A percentile compares a stretch with the other conserved stretches of the same genome.
Conservation (phyloP, 768 basidiomycete genomes). For the Mycena albidolilacea region DNA sequence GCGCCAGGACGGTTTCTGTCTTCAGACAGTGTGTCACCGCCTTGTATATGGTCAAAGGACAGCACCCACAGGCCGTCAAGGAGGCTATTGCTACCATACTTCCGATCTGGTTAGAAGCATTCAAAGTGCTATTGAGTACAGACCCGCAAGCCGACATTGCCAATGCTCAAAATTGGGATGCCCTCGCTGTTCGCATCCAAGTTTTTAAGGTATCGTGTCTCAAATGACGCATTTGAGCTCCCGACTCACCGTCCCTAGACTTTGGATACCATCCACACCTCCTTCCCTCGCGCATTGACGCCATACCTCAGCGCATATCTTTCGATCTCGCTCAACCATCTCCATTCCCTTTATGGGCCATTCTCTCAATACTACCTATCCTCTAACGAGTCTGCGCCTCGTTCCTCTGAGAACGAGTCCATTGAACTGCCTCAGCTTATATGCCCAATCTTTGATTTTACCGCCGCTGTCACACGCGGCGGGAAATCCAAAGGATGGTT, state of each 20-base stretch:
- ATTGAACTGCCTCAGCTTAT: conserved; percentile 85
- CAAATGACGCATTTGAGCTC: conserved; percentile 26
- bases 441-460: conserved; percentile 86
- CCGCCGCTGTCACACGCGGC: conserved; percentile 75
- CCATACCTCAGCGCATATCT: conserved; percentile 76
- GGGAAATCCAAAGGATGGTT: conserved; percentile 80
- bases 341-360: conserved; percentile 69
- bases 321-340: conserved; percentile 69
- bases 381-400: conserved; percentile 68
- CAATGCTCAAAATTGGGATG: conserved; percentile 81
- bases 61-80: conserved; percentile 89
- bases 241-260: conserved; percentile 62
- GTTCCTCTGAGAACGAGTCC: conserved; percentile 80
- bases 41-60: conserved; percentile 95
- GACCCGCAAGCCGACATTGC: conserved; percentile 76
- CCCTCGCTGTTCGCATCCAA: conserved; percentile 83
- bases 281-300: conserved; percentile 83
- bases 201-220: conserved; percentile 77
- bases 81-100: conserved; percentile 86
- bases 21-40: conserved; percentile 93
- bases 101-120: conserved; percentile 93
- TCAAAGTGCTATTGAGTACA: conserved; percentile 79
- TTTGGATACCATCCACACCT: conserved; percentile 82
- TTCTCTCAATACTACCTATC: conserved; percentile 77
- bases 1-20: conserved; percentile 88